Evolutionary conservation across 306 rosid species (phyloP), one percentile per base, ranked within the genome.

Genomic region (Acacia crassicarpa): DNA sequence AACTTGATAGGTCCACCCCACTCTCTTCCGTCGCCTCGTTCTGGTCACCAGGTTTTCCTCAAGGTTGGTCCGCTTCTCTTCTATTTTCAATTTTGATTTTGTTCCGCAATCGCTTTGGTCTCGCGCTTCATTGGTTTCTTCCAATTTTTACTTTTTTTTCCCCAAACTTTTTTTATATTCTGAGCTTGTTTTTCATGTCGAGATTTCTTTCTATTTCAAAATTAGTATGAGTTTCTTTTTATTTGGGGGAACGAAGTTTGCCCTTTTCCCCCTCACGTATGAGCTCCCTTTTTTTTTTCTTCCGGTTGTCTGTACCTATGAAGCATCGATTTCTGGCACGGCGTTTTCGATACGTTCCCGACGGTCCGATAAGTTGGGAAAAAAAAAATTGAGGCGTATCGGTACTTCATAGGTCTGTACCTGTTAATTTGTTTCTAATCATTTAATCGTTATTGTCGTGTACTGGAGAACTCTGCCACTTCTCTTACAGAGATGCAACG

Each of bases 31-130:
- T 70, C 54, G 8, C 40, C 23, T 12, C 56, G 54, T 12, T 70
- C 54, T 70, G 20, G 17, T 56, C 63, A 56, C 68, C 20, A 62
- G 68, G 3, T 62, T 46, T 0, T 72, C 25, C 16, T 38, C 40
- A 54, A 67, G 80, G 80, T 82, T 54, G 46, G 51, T 53, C 17
- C 59, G 30, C 22, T 9, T 30, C 66, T 25, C 70, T 51, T 43
- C 38, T 41, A 30, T 8, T 9, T 22, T 49, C 53, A 22, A 33
- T 40, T 46, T 73, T 46, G 27, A 6, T 51, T 38, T 22, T 22
- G 27, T 49, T 72, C 30, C 17, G 22, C 12, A 49, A 44, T 44
- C 48, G 23, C 13, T 27, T 1, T 17, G 43, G 33, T 13, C 59
- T 43, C 58, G 58, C 83, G 16, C 44, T 61, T 73, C 59, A 48